phyloP scores from a whole-genome alignment of 1,284 basidiomycete genomes.

The Termitomyces sp. region DNA sequence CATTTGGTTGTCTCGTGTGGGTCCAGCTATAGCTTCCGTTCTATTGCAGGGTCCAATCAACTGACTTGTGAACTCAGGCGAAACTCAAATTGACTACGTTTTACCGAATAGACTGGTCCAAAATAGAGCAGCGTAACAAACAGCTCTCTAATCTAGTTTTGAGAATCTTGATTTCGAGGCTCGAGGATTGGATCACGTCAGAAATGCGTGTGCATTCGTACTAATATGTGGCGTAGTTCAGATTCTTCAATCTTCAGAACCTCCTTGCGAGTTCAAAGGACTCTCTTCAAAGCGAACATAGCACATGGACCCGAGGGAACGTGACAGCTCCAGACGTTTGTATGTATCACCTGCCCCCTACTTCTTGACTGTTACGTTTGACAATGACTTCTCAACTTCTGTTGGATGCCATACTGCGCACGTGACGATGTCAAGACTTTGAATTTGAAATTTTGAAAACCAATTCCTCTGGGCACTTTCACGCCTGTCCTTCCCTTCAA shows the following conservation, averaged over 20 bases:
- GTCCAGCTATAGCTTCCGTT: background rate
- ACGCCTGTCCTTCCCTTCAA: background rate
- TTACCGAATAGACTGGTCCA: background rate
- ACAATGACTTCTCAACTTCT: background rate
- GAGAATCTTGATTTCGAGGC: background rate
- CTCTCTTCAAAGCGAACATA: background rate
- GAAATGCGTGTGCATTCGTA: background rate
- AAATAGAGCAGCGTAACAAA: background rate
- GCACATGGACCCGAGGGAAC: background rate
- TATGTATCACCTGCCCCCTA: constrained; percentile 1
- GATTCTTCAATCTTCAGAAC: background rate
- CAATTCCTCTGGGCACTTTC: background rate
- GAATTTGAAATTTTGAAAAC: too few species aligned
- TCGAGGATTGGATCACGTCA: background rate
- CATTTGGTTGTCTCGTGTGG: background rate
- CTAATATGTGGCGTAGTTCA: background rate
- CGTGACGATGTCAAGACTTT: background rate
- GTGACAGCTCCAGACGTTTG: background rate
- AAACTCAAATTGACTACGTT: background rate
- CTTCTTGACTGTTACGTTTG: background rate
- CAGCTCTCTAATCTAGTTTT: background rate
- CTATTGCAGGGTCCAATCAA: background rate
- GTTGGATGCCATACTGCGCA: background rate
- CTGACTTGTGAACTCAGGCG: background rate
- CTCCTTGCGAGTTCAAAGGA: background rate